A percentile compares a stretch with the other conserved stretches of the same genome.
Conservation (phyloP, 129 eudicot species). For the Chrysanthemum makinoi region DNA sequence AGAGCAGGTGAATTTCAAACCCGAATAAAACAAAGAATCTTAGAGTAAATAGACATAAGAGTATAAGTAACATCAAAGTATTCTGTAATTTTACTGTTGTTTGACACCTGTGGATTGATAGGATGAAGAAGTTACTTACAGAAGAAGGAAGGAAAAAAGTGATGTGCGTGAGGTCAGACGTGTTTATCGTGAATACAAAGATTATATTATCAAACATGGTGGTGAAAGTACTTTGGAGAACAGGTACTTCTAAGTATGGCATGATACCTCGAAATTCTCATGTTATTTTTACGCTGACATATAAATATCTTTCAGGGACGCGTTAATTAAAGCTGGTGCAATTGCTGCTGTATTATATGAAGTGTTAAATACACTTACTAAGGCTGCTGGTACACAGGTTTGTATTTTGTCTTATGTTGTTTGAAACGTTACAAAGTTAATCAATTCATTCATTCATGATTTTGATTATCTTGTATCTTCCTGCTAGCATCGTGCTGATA, state of each 20-base stretch:
- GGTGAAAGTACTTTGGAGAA: constrained; percentile 66
- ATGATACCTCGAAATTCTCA: constrained; percentile 2
- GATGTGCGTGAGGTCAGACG: constrained; percentile 92
- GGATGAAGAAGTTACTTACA: constrained; percentile 81
- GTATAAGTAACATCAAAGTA: not conserved
- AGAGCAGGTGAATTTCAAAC: constrained; percentile 54
- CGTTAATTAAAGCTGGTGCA: constrained; percentile 63
- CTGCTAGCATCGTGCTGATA: constrained; percentile 60
- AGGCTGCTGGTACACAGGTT: constrained; percentile 89
- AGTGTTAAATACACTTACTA: constrained; percentile 60
- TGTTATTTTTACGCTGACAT: constrained; percentile 11
- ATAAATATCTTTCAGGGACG: constrained; percentile 42
- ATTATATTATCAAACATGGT: constrained; percentile 73
- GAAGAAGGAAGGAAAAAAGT: constrained; percentile 77
- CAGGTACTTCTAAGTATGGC: constrained; percentile 41
- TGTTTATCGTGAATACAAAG: constrained; percentile 72
- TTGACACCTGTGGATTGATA: constrained; percentile 26
- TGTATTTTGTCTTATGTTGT: not conserved
- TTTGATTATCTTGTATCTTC: constrained; percentile 2
- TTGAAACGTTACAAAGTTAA: not conserved
- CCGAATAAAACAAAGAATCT: not conserved
- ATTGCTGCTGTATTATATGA: constrained; percentile 80
- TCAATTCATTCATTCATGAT: not conserved
- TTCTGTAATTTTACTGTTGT: constrained; percentile 6
- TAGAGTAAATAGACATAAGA: not conserved